Evolutionary conservation across 1,284 basidiomycete species (phyloP).

Genomic region (Bondarzewia mesenterica): DNA sequence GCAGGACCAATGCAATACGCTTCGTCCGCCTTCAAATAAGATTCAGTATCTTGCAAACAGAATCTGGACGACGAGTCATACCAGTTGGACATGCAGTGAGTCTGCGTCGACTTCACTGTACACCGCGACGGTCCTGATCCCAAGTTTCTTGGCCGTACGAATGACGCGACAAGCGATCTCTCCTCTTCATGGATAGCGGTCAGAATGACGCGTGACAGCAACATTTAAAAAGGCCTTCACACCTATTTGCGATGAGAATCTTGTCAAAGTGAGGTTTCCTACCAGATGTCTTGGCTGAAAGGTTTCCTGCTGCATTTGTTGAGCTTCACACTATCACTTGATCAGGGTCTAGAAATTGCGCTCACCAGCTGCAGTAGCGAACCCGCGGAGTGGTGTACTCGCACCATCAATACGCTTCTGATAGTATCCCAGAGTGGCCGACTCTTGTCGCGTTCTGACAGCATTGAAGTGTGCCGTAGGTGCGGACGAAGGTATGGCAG

Average conservation of each 20-base stretch:
- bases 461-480: not conserved
- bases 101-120: conserved; percentile 81
- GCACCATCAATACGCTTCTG: not conserved
- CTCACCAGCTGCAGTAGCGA: conserved; percentile 15
- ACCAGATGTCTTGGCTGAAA: not conserved
- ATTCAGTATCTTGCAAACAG: not conserved
- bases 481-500: not conserved
- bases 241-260: conserved; percentile 83
- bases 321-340: no score
- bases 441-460: not conserved
- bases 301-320: not conserved
- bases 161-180: conserved; percentile 94
- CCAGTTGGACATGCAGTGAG: conserved; percentile 72
- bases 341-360: no score
- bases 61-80: conserved; percentile 22
- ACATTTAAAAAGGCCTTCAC: conserved; percentile 5
- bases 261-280: conserved; percentile 65
- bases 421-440: not conserved
- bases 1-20: conserved; percentile 92
- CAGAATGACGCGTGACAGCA: not conserved
- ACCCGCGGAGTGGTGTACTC: conserved; percentile 5
- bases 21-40: conserved; percentile 86
- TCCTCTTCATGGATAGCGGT: conserved; percentile 44
- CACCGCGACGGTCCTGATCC: conserved; percentile 85
- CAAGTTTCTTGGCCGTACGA: conserved; percentile 80